Conservation (phyloP, 495 filamentous ascomycete species). For the Lophiotrema nucula region DNA sequence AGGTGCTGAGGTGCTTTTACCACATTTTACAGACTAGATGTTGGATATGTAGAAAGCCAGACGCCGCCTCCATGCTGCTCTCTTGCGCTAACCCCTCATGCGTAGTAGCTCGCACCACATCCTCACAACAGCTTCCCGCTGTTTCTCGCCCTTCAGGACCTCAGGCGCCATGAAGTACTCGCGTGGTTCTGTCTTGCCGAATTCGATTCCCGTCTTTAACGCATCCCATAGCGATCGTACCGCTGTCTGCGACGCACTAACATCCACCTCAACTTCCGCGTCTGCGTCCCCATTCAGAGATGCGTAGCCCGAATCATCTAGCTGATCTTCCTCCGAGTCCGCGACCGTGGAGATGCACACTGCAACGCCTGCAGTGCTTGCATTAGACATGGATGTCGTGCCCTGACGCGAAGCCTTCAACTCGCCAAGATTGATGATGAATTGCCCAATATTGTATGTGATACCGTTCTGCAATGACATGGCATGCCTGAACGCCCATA, state of each 20-base stretch:
- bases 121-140: slow-evolving; percentile 16
- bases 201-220: slow-evolving; percentile 4
- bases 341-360: slow-evolving; percentile 2
- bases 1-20: no score
- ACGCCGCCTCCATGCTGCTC: no score
- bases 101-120: slow-evolving; percentile 29
- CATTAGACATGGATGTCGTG: background rate
- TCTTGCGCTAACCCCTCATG: no score
- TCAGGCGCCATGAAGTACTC: slow-evolving; percentile 18
- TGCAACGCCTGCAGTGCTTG: slow-evolving; percentile 7
- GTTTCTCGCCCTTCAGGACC: background rate
- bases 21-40: no score
- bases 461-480: slow-evolving; percentile 1
- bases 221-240: slow-evolving; percentile 6
- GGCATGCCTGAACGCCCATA: slow-evolving; percentile 15
- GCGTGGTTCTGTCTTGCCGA: slow-evolving; percentile 15
- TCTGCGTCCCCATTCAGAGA: background rate
- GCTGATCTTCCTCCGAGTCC: background rate
- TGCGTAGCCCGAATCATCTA: background rate
- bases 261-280: slow-evolving; percentile 4
- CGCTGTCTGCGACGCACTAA: background rate
- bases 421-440: slow-evolving; percentile 10
- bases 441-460: slow-evolving; percentile 8
- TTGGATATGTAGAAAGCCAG: no score
- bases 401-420: background rate